These are phyloP conservation scores for Hebeloma cylindrosporum DNA, from an alignment of 768 basidiomycete genomes.

Conservation along the genomic window DNA sequence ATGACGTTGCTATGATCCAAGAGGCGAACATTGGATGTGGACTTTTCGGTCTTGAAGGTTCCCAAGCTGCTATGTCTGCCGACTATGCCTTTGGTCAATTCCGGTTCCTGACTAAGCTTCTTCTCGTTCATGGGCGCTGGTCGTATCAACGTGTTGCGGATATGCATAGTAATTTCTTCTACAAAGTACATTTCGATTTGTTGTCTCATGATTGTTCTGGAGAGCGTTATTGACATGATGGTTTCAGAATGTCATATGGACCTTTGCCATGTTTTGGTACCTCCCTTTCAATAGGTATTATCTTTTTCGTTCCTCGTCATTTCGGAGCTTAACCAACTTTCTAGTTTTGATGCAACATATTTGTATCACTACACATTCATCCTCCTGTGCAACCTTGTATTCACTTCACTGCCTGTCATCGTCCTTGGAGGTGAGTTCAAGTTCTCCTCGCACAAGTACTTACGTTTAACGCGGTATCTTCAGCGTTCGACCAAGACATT, in stretches of 20 bases:
- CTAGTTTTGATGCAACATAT: constrained; percentile 91
- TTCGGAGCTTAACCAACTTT: constrained; percentile 18
- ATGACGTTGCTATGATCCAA: constrained; percentile 99
- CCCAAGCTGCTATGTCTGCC: constrained; percentile 98
- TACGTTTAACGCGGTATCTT: constrained; percentile 1
- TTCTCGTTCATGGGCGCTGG: constrained; percentile 96
- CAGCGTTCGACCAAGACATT: constrained; percentile 94
- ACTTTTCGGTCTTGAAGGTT: constrained; percentile 90
- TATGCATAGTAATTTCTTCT: constrained; percentile 98
- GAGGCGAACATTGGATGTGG: constrained; percentile 99
- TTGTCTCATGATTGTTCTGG: not conserved
- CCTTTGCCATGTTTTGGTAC: constrained; percentile 92
- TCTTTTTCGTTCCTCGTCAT: not conserved
- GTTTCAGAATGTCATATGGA: constrained; percentile 85
- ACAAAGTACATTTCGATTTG: constrained; percentile 68
- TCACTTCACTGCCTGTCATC: constrained; percentile 92
- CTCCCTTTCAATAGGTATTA: constrained; percentile 82
- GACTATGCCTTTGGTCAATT: constrained; percentile 99
- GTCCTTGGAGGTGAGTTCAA: constrained; percentile 72
- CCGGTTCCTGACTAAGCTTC: constrained; percentile 85
- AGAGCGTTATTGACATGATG: constrained; percentile 8
- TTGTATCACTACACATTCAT: constrained; percentile 95
- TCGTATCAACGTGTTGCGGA: constrained; percentile 95
- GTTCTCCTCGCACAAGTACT: not conserved
- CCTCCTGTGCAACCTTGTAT: constrained; percentile 85